These are phyloP conservation scores for Cladosporium sp. DNA, from an alignment of 2,329 filamentous ascomycete species.

Conservation along the genomic window DNA sequence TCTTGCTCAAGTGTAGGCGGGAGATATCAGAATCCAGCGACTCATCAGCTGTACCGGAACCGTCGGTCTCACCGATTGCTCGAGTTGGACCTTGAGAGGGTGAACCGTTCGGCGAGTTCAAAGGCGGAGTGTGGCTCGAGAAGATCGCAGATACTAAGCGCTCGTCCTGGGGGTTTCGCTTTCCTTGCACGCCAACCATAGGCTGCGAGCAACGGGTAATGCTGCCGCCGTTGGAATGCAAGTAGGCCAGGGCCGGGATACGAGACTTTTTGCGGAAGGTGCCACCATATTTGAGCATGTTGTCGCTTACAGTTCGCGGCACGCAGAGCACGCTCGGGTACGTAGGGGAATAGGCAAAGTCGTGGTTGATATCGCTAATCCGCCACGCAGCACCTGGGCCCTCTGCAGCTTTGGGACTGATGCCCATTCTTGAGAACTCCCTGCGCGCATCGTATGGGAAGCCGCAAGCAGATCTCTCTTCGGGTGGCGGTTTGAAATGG, in stretches of 20 bases:
- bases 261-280: conserved; percentile 84
- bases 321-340: conserved; percentile 86
- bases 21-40: conserved; percentile 15
- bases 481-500: conserved; percentile 67
- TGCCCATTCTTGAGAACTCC: conserved; percentile 85
- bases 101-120: conserved; percentile 21
- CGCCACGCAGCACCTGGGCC: conserved; percentile 69
- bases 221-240: conserved; percentile 97
- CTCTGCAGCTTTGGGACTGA: conserved; percentile 75
- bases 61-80: neutral
- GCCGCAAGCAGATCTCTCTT: conserved; percentile 73
- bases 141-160: conserved; percentile 91
- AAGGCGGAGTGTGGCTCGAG: conserved; percentile 54
- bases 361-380: conserved; percentile 82
- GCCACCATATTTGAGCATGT: conserved; percentile 88
- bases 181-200: conserved; percentile 74
- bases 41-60: conserved; percentile 1
- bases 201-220: conserved; percentile 95
- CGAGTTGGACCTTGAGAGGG: conserved; percentile 15
- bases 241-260: conserved; percentile 86
- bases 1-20: conserved; percentile 21
- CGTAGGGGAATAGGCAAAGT: conserved; percentile 89
- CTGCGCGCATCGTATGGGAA: conserved; percentile 78
- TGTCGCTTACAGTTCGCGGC: conserved; percentile 90
- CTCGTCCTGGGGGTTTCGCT: conserved; percentile 93